phyloP scores from a whole-genome alignment of 192 early-diverging fungal species.

The Ambispora gerdemannii region DNA sequence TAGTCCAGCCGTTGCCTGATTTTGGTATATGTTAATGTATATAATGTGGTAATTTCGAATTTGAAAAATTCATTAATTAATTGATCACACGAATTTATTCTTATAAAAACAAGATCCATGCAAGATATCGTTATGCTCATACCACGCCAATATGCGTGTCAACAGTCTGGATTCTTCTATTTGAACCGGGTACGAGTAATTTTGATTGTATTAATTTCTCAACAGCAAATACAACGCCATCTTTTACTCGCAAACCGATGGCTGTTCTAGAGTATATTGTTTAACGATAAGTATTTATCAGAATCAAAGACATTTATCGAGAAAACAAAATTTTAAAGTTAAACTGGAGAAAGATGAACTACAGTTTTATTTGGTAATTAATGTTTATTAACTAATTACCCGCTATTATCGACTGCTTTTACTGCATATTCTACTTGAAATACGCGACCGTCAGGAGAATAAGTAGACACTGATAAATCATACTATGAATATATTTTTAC shows the following conservation, averaged over 20 bases:
- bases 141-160: conserved; percentile 94
- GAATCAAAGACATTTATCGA: too few relatives aligned
- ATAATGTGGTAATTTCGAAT: conserved; percentile 1
- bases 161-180: conserved; percentile 88
- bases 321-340: too few relatives aligned
- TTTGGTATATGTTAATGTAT: not conserved
- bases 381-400: conserved; percentile 60
- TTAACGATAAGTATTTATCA: conserved; percentile 1
- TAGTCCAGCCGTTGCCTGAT: conserved; percentile 84
- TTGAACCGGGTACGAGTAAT: conserved; percentile 87
- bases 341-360: too few relatives aligned
- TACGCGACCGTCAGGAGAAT: conserved; percentile 97
- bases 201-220: conserved; percentile 96
- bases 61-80: too few relatives aligned
- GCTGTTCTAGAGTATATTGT: conserved; percentile 62
- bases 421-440: conserved; percentile 99
- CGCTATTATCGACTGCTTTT: conserved; percentile 98
- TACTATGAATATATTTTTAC: conserved; percentile 58
- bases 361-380: too few relatives aligned
- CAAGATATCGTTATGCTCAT: conserved; percentile 24
- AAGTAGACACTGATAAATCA: conserved; percentile 96
- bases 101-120: too few relatives aligned
- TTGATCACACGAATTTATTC: not conserved
- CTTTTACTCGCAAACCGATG: conserved; percentile 90
- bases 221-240: conserved; percentile 94